Percentiles rank a stretch among this genome's conserved stretches.
These are phyloP conservation scores for Carex pumila DNA, from an alignment of 176 grass and related monocot species.

Conservation along the genomic window DNA sequence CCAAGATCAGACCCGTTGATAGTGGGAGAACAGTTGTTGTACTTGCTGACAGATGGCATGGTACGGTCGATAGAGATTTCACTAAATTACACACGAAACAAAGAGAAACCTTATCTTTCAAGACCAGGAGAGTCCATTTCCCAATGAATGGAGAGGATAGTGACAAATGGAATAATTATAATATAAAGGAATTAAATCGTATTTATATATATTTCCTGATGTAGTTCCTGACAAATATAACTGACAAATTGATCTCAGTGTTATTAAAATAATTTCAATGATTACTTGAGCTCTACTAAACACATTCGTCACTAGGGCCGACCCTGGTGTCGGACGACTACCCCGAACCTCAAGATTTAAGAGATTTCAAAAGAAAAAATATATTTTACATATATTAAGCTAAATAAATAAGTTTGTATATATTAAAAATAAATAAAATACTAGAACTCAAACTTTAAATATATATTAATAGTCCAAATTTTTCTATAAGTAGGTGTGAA, in stretches of 20 bases:
- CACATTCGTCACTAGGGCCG: background rate
- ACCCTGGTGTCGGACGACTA: too few species aligned
- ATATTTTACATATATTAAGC: too few species aligned
- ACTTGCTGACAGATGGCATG: background rate
- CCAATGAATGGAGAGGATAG: background rate
- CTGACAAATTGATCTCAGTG: background rate
- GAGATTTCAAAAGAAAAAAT: too few species aligned
- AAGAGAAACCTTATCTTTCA: background rate
- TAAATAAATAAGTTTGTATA: too few species aligned
- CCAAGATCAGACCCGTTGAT: background rate
- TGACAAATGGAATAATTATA: background rate
- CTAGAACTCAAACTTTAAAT: too few species aligned
- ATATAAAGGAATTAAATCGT: background rate
- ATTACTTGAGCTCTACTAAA: background rate
- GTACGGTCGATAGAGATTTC: background rate
- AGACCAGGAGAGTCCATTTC: background rate
- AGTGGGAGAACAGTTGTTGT: conserved; percentile 13
- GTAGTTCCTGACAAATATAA: background rate
- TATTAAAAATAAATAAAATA: too few species aligned
- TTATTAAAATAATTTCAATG: background rate
- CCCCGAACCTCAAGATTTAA: too few species aligned
- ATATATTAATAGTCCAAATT: too few species aligned
- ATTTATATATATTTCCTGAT: background rate
- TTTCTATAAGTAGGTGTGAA: too few species aligned
- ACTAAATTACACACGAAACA: background rate